Percentiles rank a stretch among this genome's conserved stretches.
These are phyloP conservation scores for Diversispora eburnea DNA, from an alignment of 192 early-diverging fungal species.

Conservation along the genomic window DNA sequence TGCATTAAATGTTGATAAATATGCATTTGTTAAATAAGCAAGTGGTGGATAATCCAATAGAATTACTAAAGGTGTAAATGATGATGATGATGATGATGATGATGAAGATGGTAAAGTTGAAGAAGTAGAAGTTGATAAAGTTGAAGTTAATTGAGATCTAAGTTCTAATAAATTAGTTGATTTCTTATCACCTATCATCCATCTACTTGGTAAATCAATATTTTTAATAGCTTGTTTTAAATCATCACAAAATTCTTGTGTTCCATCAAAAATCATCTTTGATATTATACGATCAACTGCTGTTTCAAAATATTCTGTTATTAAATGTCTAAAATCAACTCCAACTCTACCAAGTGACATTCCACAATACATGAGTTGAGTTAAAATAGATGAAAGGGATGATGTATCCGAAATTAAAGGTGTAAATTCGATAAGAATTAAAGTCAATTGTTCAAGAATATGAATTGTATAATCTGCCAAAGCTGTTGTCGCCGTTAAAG, in stretches of 20 bases:
- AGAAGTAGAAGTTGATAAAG: background rate
- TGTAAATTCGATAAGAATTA: constrained; percentile 64
- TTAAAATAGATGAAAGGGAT: constrained; percentile 56
- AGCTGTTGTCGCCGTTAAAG: background rate
- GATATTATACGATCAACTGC: constrained; percentile 54
- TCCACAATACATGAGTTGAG: constrained; percentile 80
- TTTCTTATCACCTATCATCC: constrained; percentile 45
- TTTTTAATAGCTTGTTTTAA: constrained; percentile 39
- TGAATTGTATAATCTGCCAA: constrained; percentile 27
- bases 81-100: constrained; percentile 26
- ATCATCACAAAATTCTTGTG: constrained; percentile 43
- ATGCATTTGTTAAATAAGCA: constrained; percentile 63
- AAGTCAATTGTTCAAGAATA: constrained; percentile 44
- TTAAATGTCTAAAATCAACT: constrained; percentile 65
- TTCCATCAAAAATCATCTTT: constrained; percentile 46
- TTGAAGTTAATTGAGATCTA: background rate
- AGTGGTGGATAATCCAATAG: constrained; percentile 63
- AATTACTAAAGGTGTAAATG: constrained; percentile 50
- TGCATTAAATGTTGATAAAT: constrained; percentile 60
- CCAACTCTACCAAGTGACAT: constrained; percentile 76
- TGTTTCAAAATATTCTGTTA: constrained; percentile 59
- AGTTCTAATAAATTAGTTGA: constrained; percentile 2
- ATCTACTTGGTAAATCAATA: constrained; percentile 37
- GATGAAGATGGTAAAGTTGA: background rate
- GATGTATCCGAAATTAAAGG: constrained; percentile 60